These are phyloP conservation scores for Schwanniomyces yamadae DNA, from an alignment of 805 yeast genomes.

Conservation along the genomic window DNA sequence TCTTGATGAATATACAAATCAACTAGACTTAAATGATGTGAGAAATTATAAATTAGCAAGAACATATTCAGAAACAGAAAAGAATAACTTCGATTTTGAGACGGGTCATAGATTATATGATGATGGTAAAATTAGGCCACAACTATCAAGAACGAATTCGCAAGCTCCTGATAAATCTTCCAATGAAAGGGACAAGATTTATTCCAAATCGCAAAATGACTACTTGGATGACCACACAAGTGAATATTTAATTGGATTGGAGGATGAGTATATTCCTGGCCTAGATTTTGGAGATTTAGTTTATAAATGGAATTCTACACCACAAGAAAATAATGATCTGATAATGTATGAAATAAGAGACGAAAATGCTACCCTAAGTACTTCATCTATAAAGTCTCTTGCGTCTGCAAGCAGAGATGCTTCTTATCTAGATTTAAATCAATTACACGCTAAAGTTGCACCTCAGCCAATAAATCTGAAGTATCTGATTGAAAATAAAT, in stretches of 20 bases:
- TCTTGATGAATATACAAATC: background rate
- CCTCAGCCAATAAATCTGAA: slow-evolving; percentile 37
- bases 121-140: slow-evolving; percentile 52
- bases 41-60: slow-evolving; percentile 39
- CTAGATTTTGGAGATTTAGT: slow-evolving; percentile 54
- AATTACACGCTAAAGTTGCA: slow-evolving; percentile 43
- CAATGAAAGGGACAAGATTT: slow-evolving; percentile 18
- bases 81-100: slow-evolving; percentile 53
- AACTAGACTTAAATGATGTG: background rate
- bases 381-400: slow-evolving; percentile 17
- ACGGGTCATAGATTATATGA: slow-evolving; percentile 56
- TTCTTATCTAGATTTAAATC: slow-evolving; percentile 40
- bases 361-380: slow-evolving; percentile 8
- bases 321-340: slow-evolving; percentile 15
- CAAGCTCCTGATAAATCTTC: background rate
- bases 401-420: slow-evolving; percentile 34
- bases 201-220: slow-evolving; percentile 31
- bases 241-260: slow-evolving; percentile 47
- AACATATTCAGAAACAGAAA: slow-evolving; percentile 66
- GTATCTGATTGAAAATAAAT: slow-evolving; percentile 7
- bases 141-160: slow-evolving; percentile 18
- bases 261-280: slow-evolving; percentile 78
- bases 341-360: slow-evolving; percentile 4
- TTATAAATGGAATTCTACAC: slow-evolving; percentile 44
- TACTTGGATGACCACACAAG: slow-evolving; percentile 10